Evolutionary conservation across 306 rosid species (phyloP), one percentile per base, ranked within the genome.

Genomic region (Medicago arabica): DNA sequence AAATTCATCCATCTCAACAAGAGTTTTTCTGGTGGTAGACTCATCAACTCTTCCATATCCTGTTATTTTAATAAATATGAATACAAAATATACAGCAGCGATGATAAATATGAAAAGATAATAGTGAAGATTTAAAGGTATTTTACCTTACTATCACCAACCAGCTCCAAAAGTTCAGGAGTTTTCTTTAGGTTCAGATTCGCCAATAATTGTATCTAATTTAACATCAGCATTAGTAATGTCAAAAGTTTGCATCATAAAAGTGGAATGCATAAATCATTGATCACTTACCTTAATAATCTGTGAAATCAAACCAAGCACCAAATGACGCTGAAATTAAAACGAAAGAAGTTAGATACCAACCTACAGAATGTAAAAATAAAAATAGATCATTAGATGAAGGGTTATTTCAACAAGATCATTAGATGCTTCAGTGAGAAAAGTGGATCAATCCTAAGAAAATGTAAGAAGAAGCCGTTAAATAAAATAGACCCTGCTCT

Each of bases 31-130:
- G 99, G 99, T n/a, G 99, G 85, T 51, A 95, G 90, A 75, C 86
- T 90, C 96, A 95, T 88, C 82, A 95, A 84, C 88, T 95, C 99
- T 83, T 95, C 97, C 87, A 95, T 91, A 57, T 95, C 99, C 99
- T 95, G 85, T 75, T 44, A 69, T 80, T 83, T 81, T 0, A 34
- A 36, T 40, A 83, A 41, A 71, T 14, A 47, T 76, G 69, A 86
- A 65, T 78, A 25, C 13, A 86, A 40, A 28, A 9, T 38, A 75
- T 49, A 62, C 61, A 69, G 80, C 4, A 39, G 64, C 4, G 57
- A 72, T 71, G 59, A 60, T 36, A 51, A 74, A 39, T 17, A 58
- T 55, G 69, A 69, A 49, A 69, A 66, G 40, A 41, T 46, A 25
- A 39, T 62, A 82, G 19, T 23, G 15, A 70, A 73, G 66, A 44